A percentile compares a stretch with the other conserved stretches of the same genome.
phyloP scores from a whole-genome alignment of 352 stramenopile genomes.

The Phytophthora palmivora region DNA sequence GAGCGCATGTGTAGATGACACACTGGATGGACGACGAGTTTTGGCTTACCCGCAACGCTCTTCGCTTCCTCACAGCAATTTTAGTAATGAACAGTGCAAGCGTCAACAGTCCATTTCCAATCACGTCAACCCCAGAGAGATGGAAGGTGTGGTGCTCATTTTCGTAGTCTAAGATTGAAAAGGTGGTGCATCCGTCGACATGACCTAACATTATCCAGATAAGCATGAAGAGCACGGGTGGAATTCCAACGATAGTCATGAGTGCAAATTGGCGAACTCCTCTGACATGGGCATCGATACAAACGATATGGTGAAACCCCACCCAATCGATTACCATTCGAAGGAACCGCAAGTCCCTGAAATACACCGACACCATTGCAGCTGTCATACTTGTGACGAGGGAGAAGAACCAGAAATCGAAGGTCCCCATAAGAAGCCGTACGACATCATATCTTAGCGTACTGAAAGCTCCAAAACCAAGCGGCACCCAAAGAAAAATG shows the following conservation, averaged over 20 bases:
- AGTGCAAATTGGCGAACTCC: constrained; percentile 25
- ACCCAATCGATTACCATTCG: constrained; percentile 31
- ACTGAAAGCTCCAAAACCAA: constrained; percentile 30
- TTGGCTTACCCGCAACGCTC: background rate
- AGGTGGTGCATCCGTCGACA: constrained; percentile 15
- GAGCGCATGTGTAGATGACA: constrained; percentile 11
- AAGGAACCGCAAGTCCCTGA: constrained; percentile 30
- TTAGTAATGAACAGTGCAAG: constrained; percentile 32
- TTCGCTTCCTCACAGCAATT: constrained; percentile 31
- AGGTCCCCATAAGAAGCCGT: constrained; percentile 32
- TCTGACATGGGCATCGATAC: constrained; percentile 35
- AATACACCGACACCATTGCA: constrained; percentile 25
- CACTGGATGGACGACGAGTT: constrained; percentile 26
- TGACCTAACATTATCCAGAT: constrained; percentile 26
- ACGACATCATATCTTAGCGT: background rate
- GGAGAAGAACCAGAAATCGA: constrained; percentile 51
- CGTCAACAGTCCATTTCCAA: constrained; percentile 36
- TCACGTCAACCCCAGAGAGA: constrained; percentile 24
- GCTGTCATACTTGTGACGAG: constrained; percentile 31
- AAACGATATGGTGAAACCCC: constrained; percentile 40
- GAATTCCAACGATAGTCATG: constrained; percentile 22
- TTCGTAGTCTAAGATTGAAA: constrained; percentile 20
- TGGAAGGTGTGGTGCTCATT: constrained; percentile 20
- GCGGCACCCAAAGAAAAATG: constrained; percentile 23
- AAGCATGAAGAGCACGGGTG: constrained; percentile 21